A percentile compares a stretch with the other conserved stretches of the same genome.
These are phyloP conservation scores for Lindgomyces ingoldianus DNA, from an alignment of 495 filamentous ascomycete species.

Conservation along the genomic window DNA sequence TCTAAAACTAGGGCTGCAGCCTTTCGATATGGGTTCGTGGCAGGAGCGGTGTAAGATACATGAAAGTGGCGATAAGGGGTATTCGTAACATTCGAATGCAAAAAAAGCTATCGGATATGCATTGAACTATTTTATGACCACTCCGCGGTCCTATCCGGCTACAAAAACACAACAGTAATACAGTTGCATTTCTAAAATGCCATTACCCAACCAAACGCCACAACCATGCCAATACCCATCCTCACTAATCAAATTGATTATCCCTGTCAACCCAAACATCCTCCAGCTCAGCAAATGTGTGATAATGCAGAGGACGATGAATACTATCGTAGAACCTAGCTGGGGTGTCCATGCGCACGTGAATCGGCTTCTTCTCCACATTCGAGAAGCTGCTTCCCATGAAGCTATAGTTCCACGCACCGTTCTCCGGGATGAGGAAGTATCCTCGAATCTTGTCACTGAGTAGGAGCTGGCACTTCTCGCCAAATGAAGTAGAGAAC, in stretches of 20 bases:
- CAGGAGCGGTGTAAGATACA: too few relatives aligned
- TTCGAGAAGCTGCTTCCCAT: constrained; percentile 86
- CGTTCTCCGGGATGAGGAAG: constrained; percentile 90
- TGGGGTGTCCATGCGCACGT: constrained; percentile 93
- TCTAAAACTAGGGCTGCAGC: too few relatives aligned
- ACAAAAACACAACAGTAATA: neutral
- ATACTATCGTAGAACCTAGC: constrained; percentile 83
- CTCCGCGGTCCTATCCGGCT: neutral
- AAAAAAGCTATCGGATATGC: neutral
- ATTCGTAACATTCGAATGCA: too few relatives aligned
- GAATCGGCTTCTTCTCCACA: constrained; percentile 84
- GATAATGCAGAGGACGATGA: constrained; percentile 90
- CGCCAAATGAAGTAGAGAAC: constrained; percentile 88
- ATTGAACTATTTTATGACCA: neutral
- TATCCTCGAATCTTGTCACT: constrained; percentile 91
- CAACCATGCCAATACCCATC: neutral
- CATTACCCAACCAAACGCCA: neutral
- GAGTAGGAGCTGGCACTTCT: constrained; percentile 91
- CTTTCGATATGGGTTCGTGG: too few relatives aligned
- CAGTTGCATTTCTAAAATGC: neutral
- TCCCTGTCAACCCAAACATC: constrained; percentile 50
- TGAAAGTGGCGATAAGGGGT: too few relatives aligned
- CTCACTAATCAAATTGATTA: constrained; percentile 44
- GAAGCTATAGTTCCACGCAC: constrained; percentile 97
- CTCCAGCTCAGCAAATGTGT: constrained; percentile 47